Conservation (phyloP, 768 basidiomycete species). For the Amanita jacksonii region DNA sequence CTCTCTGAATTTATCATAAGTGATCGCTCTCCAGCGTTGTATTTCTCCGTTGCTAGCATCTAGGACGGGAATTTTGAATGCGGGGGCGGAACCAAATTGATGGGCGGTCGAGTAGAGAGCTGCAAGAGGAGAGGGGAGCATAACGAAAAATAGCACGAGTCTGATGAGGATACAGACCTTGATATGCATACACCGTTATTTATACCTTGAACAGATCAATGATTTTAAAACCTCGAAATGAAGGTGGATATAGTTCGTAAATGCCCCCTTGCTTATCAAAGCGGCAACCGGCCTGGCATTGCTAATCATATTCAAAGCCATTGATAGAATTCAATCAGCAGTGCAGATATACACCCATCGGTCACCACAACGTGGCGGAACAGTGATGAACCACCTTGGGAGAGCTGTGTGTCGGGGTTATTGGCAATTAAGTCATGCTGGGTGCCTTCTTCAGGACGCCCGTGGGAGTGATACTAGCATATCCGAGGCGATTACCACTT, state of each 20-base stretch:
- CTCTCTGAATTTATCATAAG: slow-evolving; percentile 51
- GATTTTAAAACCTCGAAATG: too few species aligned
- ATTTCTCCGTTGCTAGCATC: slow-evolving; percentile 33
- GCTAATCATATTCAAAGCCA: not conserved
- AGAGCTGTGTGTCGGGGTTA: too few species aligned
- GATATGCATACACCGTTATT: not conserved
- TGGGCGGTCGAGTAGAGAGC: slow-evolving; percentile 48
- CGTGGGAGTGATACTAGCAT: not conserved
- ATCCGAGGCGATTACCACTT: slow-evolving; percentile 8
- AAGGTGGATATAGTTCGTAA: too few species aligned
- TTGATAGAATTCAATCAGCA: not conserved
- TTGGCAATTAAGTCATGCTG: too few species aligned
- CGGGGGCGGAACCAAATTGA: slow-evolving; percentile 37
- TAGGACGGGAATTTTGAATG: slow-evolving; percentile 50
- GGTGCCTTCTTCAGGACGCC: not conserved
- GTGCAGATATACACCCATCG: not conserved
- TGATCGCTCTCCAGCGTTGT: slow-evolving; percentile 49
- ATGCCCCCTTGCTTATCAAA: too few species aligned
- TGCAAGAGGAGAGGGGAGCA: slow-evolving; percentile 13
- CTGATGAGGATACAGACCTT: not conserved
- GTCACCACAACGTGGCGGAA: too few species aligned
- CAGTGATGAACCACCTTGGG: too few species aligned
- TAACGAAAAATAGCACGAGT: slow-evolving; percentile 5
- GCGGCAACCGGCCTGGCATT: not conserved
- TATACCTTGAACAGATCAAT: not conserved